Base-by-base conservation (phyloP, 208 protist genomes). In the Lotmaria passim region DNA sequence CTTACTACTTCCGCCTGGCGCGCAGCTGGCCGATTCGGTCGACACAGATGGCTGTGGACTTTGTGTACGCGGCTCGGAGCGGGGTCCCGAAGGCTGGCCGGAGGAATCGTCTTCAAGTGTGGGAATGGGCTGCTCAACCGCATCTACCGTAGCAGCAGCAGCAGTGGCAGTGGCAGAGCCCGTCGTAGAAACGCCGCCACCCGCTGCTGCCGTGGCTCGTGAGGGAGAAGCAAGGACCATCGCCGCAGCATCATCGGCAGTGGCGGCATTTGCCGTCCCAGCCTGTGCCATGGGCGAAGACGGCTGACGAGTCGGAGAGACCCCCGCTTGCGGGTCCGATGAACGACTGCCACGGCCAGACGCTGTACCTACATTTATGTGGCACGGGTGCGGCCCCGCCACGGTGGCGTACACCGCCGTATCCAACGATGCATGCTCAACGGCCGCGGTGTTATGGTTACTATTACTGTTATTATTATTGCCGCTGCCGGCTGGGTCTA, bases 361-460 rank as follows among this genome's bases (percentile, higher is more conserved):
- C 8, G 44, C 11, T 10, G 7, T n/a, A 7, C 59, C 41, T 28
- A 51, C 38, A 30, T n/a, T 3, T 4, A 23, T n/a, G 31, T 67
- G 58, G 6, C 58, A 33, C 2, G 44, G 50, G 14, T 34, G 50
- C 19, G 28, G 19, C 6, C 44, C 30, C 1, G 60, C 59, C 48
- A 53, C 41, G 5, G 60, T 67, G 15, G 60, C 60, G 33, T 57
- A 68, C 34, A 43, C 12, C n/a, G 47, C 60, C 23, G 55, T 10
- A 19, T 58, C 30, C 50, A 28, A 28, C 50, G 36, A 3, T 17
- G 7, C 28, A 10, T 46, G 15, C 5, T 3, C 41, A 6, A 3
- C 23, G 28, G 50, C 28, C 50, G 26, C 7, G 28, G 30, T 43
- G 7, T 24, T 17, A 8, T 7, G 8, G 52, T 17, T 38, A 26